Conservation (phyloP, 164 flowering plant genomes). For the Chimonanthus praecox region DNA sequence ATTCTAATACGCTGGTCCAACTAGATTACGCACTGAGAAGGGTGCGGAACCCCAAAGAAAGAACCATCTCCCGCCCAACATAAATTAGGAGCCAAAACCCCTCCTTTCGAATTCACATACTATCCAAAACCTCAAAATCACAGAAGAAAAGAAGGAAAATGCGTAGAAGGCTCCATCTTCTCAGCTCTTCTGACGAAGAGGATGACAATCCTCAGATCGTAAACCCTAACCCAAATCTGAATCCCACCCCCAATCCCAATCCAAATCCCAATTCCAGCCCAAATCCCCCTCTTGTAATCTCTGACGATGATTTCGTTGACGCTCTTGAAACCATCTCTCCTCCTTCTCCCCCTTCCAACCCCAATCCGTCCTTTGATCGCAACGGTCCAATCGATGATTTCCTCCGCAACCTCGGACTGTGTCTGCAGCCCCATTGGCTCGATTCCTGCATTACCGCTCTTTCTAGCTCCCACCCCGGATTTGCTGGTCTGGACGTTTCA, state of each 20-base stretch:
- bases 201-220: slow-evolving; percentile 16
- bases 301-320: slow-evolving; percentile 57
- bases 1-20: not conserved
- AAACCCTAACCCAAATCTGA: not conserved
- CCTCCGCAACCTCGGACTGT: slow-evolving; percentile 45
- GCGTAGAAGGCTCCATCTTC: slow-evolving; percentile 41
- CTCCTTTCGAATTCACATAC: too few relatives aligned
- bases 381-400: slow-evolving; percentile 32
- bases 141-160: slow-evolving; percentile 17
- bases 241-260: not conserved
- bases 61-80: not conserved
- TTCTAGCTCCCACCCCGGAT: slow-evolving; percentile 34
- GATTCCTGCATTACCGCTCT: slow-evolving; percentile 47
- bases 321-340: slow-evolving; percentile 35
- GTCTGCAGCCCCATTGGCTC: slow-evolving; percentile 60
- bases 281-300: slow-evolving; percentile 26
- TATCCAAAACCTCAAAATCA: not conserved
- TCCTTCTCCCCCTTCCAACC: slow-evolving; percentile 18
- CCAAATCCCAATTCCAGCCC: slow-evolving; percentile 7
- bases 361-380: not conserved
- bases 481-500: slow-evolving; percentile 32
- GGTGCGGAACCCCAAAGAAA: not conserved
- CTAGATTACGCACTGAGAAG: not conserved
- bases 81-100: slow-evolving; percentile 4
- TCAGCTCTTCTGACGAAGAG: slow-evolving; percentile 46